Evolutionary conservation across 805 yeast genomes (phyloP), one percentile per base, ranked within the genome.

Genomic region (Cyberlindnera bimundalis): DNA sequence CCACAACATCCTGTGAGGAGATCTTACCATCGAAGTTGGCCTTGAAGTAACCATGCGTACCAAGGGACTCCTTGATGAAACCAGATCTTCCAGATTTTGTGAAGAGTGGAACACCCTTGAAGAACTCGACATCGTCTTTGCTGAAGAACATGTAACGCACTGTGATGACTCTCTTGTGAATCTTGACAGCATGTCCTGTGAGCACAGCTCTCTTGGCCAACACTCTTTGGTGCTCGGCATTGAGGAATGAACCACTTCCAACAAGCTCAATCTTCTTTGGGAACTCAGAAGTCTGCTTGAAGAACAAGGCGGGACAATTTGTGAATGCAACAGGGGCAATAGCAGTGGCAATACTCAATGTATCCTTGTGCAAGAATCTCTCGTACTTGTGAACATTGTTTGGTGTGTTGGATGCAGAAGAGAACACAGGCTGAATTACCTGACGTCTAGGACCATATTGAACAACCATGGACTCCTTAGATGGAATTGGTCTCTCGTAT

Each of bases 11-110:
- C 66, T 90, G 97, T 0, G 96, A 84, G 38, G 84, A 79, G 55
- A 95, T 69, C 56, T 83, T 86, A 44, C 90, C 91, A 60, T 93
- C 97, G 56, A 93, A 93, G 8, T 85, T 84, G 18, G 97, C 96
- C 68, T 93, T 93, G 77, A 84, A 90, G 70, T 91, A 88, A 48
- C 99, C 99, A 61, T 93, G 99, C 2, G 99, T 93, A 67, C 99
- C 99, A 69, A 93, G 73, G 59, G 90, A 78, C 62, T 91, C 97
- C 65, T 87, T 91, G 61, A 95, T 91, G 63, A 84, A 84, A 40
- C 99, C 99, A 16, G 89, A 74, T 63, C 97, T 80, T 37, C 99
- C 99, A 55, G 81, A 74, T 62, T 86, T 88, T 30, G 98, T 90
- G 64, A 88, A 93, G 46, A 93, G 68, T 31, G 98, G 98, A 51